Conservation (phyloP, 1,284 basidiomycete genomes). For the Leccinum fuscescens region DNA sequence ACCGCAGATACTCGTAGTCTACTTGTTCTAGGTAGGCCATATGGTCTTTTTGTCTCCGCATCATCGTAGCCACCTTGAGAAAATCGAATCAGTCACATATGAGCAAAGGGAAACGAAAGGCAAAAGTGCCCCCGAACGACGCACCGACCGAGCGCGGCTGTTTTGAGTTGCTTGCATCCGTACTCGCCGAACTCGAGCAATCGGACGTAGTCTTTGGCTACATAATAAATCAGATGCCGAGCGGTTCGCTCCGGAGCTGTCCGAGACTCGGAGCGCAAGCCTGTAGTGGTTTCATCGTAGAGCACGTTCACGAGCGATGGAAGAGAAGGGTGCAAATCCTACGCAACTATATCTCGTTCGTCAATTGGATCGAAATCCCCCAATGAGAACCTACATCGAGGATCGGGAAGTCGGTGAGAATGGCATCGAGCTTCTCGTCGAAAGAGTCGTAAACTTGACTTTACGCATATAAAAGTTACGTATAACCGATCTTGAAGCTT, state of each 20-base stretch:
- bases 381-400: conserved; percentile 70
- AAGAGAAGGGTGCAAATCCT: conserved; percentile 92
- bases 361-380: not conserved
- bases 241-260: conserved; percentile 80
- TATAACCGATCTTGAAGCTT: conserved; percentile 98
- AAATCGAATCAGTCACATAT: conserved; percentile 2
- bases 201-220: conserved; percentile 93
- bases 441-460: conserved; percentile 99
- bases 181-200: conserved; percentile 96
- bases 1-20: conserved; percentile 96
- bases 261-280: conserved; percentile 72
- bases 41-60: conserved; percentile 95
- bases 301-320: conserved; percentile 93
- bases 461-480: conserved; percentile 98
- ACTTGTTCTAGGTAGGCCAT: conserved; percentile 97
- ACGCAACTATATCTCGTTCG: conserved; percentile 12
- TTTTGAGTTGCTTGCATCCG: conserved; percentile 95
- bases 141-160: conserved; percentile 88
- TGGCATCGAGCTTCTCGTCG: conserved; percentile 93
- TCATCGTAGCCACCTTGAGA: conserved; percentile 90
- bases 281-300: conserved; percentile 97
- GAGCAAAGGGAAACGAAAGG: not conserved
- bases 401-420: conserved; percentile 94
- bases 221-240: conserved; percentile 90
- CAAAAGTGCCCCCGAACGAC: conserved; percentile 27